Percentiles rank a stretch among this genome's conserved stretches.
phyloP scores from a whole-genome alignment of 768 basidiomycete species.

The Lentinula aciculospora region DNA sequence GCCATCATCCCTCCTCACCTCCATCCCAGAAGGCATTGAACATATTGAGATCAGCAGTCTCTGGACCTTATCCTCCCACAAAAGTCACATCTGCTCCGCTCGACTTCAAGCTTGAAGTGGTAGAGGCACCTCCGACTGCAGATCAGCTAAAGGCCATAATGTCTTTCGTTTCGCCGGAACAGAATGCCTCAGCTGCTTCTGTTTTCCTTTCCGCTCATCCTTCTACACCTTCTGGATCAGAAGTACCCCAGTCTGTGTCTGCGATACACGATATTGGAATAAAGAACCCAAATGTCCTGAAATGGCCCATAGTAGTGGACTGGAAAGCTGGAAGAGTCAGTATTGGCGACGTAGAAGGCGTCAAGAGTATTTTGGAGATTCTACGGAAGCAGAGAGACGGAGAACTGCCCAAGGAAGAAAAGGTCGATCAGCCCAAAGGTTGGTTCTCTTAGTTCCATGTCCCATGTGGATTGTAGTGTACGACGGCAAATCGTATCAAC shows the following conservation, averaged over 20 bases:
- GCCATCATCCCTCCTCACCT: conserved; percentile 62
- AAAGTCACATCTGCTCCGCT: conserved; percentile 45
- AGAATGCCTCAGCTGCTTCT: conserved; percentile 15
- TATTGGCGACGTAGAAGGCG: conserved; percentile 65
- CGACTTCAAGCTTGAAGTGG: conserved; percentile 64
- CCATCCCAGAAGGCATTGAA: conserved; percentile 57
- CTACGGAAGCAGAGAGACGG: conserved; percentile 65
- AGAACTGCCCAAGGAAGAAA: conserved; percentile 37
- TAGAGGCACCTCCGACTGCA: conserved; percentile 59
- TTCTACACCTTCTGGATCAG: conserved; percentile 30
- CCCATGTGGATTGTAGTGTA: neutral
- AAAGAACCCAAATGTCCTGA: conserved; percentile 50
- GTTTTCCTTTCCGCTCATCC: conserved; percentile 64
- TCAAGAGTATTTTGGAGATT: conserved; percentile 59
- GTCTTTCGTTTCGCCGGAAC: conserved; percentile 44
- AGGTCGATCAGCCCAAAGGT: conserved; percentile 7
- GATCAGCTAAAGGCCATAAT: conserved; percentile 68
- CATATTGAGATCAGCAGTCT: conserved; percentile 53
- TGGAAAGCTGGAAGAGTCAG: conserved; percentile 64
- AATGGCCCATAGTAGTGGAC: conserved; percentile 77
- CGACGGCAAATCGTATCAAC: neutral
- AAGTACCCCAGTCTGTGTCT: conserved; percentile 16
- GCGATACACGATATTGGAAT: conserved; percentile 45
- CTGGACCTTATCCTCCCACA: conserved; percentile 55
- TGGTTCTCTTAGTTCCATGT: conserved; percentile 6